These are phyloP conservation scores for Plectosphaerella cucumerina DNA, from an alignment of 2,329 filamentous ascomycete genomes.

Conservation along the genomic window DNA sequence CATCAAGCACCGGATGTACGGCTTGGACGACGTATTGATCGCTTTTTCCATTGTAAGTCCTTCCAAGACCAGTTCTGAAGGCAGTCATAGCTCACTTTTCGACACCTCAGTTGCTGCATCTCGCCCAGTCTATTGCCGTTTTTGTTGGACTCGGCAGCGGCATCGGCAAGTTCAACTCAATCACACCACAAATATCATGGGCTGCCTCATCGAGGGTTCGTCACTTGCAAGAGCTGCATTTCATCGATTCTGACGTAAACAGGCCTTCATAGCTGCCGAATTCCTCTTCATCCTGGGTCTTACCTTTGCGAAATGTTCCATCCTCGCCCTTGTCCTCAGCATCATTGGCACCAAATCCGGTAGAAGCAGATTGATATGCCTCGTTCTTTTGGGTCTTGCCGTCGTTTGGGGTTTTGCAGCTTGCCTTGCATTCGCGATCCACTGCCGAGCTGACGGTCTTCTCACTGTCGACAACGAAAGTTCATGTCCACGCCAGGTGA, in stretches of 20 bases:
- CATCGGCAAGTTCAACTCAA: conserved; percentile 11
- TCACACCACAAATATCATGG: conserved; percentile 7
- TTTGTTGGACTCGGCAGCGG: conserved; percentile 9
- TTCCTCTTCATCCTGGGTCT: conserved; percentile 7
- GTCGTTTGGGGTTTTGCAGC: conserved; percentile 9
- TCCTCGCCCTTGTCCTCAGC: conserved; percentile 12
- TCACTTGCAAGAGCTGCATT: not conserved
- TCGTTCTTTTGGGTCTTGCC: conserved; percentile 7
- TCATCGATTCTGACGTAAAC: not conserved
- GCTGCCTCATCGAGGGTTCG: conserved; percentile 6
- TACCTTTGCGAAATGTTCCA: conserved; percentile 13
- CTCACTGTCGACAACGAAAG: conserved; percentile 1
- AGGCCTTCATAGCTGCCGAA: conserved; percentile 7
- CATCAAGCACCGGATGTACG: conserved; percentile 13
- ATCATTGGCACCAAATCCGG: conserved; percentile 11
- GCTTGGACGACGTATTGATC: conserved; percentile 12
- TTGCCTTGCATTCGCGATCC: conserved; percentile 1
- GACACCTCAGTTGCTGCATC: conserved; percentile 3
- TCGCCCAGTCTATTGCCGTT: conserved; percentile 8
- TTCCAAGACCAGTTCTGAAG: no score
- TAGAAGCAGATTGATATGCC: conserved; percentile 7
- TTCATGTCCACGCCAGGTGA: conserved; percentile 9
- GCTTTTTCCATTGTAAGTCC: conserved; percentile 5
- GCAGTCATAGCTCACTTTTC: not conserved
- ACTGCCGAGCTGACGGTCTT: conserved; percentile 3